Conservation (phyloP, 1,284 basidiomycete species). For the Trametes sp. region DNA sequence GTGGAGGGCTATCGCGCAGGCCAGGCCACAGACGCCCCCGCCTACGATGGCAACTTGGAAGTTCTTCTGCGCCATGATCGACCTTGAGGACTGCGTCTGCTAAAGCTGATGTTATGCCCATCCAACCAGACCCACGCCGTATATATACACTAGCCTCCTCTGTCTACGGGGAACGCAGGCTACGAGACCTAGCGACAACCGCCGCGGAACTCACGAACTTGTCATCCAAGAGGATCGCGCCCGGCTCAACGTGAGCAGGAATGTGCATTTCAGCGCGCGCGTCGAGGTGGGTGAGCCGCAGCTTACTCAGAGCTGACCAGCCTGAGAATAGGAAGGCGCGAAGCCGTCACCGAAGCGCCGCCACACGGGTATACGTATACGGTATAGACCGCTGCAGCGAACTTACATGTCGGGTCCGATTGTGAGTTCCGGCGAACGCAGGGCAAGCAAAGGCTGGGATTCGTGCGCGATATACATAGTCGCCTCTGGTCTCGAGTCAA, state of each 20-base stretch:
- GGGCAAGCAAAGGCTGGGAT: no score
- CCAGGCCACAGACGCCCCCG: constrained; percentile 60
- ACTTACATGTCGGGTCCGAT: no score
- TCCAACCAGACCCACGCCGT: not conserved
- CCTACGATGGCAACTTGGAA: constrained; percentile 60
- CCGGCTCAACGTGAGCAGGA: not conserved
- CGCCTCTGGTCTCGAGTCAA: no score
- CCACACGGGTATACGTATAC: not conserved
- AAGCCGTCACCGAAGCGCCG: not conserved
- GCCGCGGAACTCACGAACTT: not conserved
- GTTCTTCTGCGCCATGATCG: constrained; percentile 39
- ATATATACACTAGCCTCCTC: no score
- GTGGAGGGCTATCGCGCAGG: constrained; percentile 52
- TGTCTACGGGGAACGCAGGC: no score
- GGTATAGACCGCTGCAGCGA: no score
- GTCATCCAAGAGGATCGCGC: no score
- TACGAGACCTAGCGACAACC: no score
- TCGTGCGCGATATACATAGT: no score
- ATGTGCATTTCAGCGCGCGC: not conserved
- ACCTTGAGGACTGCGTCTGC: not conserved
- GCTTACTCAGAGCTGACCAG: not conserved
- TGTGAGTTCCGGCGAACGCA: no score
- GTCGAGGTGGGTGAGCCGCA: not conserved
- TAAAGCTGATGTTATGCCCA: not conserved
- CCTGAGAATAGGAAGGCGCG: not conserved